These are phyloP conservation scores for Vicia villosa DNA, from an alignment of 306 rosid species.

Conservation along the genomic window DNA sequence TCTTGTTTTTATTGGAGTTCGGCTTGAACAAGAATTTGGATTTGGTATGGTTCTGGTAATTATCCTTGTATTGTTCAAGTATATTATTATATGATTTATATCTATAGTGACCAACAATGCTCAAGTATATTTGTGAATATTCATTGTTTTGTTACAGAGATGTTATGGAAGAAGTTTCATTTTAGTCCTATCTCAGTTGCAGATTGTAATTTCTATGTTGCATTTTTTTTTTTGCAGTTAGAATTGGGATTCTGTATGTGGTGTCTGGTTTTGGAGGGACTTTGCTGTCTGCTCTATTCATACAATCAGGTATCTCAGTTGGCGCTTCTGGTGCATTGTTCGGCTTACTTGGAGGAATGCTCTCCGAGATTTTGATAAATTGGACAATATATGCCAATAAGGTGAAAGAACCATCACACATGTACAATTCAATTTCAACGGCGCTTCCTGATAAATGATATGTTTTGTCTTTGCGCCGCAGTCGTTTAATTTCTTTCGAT, in stretches of 20 bases:
- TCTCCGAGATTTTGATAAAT: slow-evolving; percentile 81
- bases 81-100: background rate
- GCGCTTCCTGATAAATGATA: slow-evolving; percentile 23
- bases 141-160: slow-evolving; percentile 6
- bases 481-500: slow-evolving; percentile 35
- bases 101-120: slow-evolving; percentile 10
- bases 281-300: slow-evolving; percentile 71
- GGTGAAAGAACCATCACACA: slow-evolving; percentile 45
- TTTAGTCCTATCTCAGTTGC: slow-evolving; percentile 3
- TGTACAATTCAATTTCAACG: slow-evolving; percentile 7
- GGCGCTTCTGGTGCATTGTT: slow-evolving; percentile 96
- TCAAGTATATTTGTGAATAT: background rate
- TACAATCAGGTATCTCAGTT: slow-evolving; percentile 68
- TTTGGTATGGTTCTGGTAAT: slow-evolving; percentile 67
- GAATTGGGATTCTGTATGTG: slow-evolving; percentile 70
- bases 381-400: slow-evolving; percentile 87
- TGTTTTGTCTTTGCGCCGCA: background rate
- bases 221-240: slow-evolving; percentile 47
- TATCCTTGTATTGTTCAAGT: slow-evolving; percentile 36
- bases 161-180: slow-evolving; percentile 1
- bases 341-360: slow-evolving; percentile 89
- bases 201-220: slow-evolving; percentile 26
- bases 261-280: slow-evolving; percentile 87
- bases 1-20: slow-evolving; percentile 77
- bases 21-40: slow-evolving; percentile 90